Evolutionary conservation across 208 protist genomes (phyloP), one percentile per base, ranked within the genome.

Genomic region (Trypanosomatidae sp.): DNA sequence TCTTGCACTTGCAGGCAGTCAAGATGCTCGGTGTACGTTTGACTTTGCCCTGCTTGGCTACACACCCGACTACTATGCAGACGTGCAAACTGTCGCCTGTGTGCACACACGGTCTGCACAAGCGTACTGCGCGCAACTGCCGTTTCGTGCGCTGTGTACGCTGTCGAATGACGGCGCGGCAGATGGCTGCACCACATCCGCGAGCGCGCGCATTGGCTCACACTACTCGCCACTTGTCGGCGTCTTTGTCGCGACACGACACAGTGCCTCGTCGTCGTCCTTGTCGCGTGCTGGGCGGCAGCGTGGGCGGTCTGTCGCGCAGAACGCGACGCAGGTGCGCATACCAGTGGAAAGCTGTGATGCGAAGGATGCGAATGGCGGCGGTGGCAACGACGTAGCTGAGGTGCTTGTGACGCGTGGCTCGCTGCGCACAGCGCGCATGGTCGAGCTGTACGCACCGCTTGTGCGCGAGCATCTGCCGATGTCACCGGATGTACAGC

Each of bases 191-290:
- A n/a, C n/a, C 50, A 71, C 42, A 20, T 75, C 74, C 0, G 56
- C 58, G 21, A 89, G 70, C 50, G 69, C 66, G 15, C 60, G 85
- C 26, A 90, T 94, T 33, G 85, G 78, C 7, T 71, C 68, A n/a
- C 80, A 94, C 57, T 89, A 86, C 62, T 94, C 85, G 1, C 76
- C 71, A 11, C 66, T 72, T 41, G 78, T 89, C 3, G 85, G 80
- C 4, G 48, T 65, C 15, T 94, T 90, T 70, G 32, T 53, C 7
- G 78, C 76, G 42, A 33, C 28, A 0, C 47, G 53, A 25, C 42
- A 30, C 11, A 43, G 53, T 5, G 10, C n/a, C 1, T n/a, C 24
- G 4, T n/a, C 1, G 6, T 39, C 27, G 11, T 38, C 4, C 6
- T 19, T 23, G n/a, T 8, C 2, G 2, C 8, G 20, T 2, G 10